Evolutionary conservation across 2,329 filamentous ascomycete genomes (phyloP).

Genomic region (Pseudocercospora pini-densiflorae): DNA sequence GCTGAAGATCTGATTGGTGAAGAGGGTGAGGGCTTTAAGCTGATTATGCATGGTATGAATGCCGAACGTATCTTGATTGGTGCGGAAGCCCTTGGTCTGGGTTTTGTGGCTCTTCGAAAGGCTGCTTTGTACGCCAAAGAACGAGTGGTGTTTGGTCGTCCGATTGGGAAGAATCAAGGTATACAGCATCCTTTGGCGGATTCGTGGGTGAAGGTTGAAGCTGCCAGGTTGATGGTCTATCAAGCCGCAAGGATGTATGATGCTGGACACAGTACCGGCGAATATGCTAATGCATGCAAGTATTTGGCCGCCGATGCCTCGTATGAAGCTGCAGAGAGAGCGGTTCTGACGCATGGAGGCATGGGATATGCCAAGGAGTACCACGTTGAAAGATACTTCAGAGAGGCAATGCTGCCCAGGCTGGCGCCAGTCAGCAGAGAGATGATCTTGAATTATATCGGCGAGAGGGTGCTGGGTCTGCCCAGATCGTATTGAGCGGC

Average conservation of each 20-base stretch:
- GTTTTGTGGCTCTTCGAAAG: slow-evolving; percentile 49
- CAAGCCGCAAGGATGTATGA: slow-evolving; percentile 69
- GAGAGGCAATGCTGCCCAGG: slow-evolving; percentile 68
- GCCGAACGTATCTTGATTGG: slow-evolving; percentile 73
- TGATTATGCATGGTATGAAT: slow-evolving; percentile 77
- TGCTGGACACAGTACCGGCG: slow-evolving; percentile 53
- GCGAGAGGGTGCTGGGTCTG: slow-evolving; percentile 38
- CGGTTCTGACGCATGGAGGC: slow-evolving; percentile 63
- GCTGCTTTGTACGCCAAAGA: slow-evolving; percentile 70
- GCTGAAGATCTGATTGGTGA: slow-evolving; percentile 45
- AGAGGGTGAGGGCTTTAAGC: slow-evolving; percentile 52
- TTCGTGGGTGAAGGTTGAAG: slow-evolving; percentile 68
- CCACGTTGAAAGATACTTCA: slow-evolving; percentile 67
- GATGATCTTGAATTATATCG: slow-evolving; percentile 42
- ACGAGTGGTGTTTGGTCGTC: slow-evolving; percentile 66
- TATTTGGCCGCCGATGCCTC: slow-evolving; percentile 70
- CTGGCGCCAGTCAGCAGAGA: slow-evolving; percentile 64
- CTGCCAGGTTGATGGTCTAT: slow-evolving; percentile 67
- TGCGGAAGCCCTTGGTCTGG: slow-evolving; percentile 57
- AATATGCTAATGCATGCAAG: slow-evolving; percentile 68
- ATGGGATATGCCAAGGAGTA: slow-evolving; percentile 67
- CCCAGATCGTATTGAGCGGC: slow-evolving; percentile 33
- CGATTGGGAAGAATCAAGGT: slow-evolving; percentile 69
- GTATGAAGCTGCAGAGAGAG: slow-evolving; percentile 65
- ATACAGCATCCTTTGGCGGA: slow-evolving; percentile 69